Evolutionary conservation across 23 red algal species (phyloP).

Genomic region (Gracilaria gracilis): DNA sequence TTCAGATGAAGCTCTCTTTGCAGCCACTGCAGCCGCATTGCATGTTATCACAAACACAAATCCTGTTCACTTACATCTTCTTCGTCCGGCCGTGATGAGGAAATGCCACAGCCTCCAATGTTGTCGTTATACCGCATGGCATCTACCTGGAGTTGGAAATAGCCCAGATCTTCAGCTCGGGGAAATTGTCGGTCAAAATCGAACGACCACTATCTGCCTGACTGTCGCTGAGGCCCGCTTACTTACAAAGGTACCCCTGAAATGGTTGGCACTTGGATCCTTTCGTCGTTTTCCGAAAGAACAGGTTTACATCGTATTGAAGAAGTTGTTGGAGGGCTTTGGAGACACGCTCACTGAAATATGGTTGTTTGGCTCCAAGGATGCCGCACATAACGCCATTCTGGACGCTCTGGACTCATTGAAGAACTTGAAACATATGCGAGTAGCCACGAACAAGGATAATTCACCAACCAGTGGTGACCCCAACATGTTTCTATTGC

Average conservation of each 20-base stretch:
- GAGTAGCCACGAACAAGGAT: constrained; percentile 9
- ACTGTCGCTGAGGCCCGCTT: neutral
- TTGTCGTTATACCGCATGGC: constrained; percentile 13
- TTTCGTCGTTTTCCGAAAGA: constrained; percentile 5
- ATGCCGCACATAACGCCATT: constrained; percentile 11
- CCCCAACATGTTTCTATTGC: constrained; percentile 12
- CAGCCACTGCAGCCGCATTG: neutral
- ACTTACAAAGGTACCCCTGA: neutral
- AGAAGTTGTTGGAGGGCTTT: neutral
- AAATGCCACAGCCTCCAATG: neutral
- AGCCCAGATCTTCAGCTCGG: constrained; percentile 9
- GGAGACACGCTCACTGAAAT: constrained; percentile 10
- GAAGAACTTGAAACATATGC: no score
- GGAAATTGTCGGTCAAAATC: constrained; percentile 11
- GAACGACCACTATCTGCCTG: neutral
- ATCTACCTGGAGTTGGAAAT: constrained; percentile 20
- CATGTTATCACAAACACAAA: neutral
- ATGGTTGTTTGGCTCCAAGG: neutral
- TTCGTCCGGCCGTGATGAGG: neutral
- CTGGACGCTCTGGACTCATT: neutral
- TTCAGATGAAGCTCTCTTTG: neutral
- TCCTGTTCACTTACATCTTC: constrained; percentile 19
- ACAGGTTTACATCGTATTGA: constrained; percentile 5
- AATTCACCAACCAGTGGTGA: neutral
- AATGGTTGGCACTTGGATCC: constrained; percentile 12